Evolutionary conservation across 768 basidiomycete genomes (phyloP).

Genomic region (Trametes cubensis): DNA sequence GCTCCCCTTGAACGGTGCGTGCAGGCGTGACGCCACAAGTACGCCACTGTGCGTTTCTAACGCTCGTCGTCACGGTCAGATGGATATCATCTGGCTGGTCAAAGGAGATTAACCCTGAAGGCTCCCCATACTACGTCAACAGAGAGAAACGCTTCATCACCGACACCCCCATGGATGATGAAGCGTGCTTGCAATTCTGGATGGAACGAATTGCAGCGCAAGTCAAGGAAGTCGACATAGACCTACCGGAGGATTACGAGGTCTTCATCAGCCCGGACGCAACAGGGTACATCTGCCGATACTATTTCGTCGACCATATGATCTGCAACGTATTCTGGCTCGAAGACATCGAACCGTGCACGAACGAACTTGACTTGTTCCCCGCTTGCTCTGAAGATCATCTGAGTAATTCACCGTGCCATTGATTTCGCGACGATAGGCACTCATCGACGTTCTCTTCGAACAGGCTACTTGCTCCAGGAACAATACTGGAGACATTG

Average conservation of each 20-base stretch:
- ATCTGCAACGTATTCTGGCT: slow-evolving; percentile 30
- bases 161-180: slow-evolving; percentile 8
- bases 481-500: slow-evolving; percentile 36
- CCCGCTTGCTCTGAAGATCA: slow-evolving; percentile 11
- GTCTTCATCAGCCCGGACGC: slow-evolving; percentile 18
- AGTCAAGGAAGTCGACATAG: neutral
- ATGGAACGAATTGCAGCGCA: neutral
- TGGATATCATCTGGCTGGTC: slow-evolving; percentile 15
- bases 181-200: neutral
- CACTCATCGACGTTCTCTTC: neutral
- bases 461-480: slow-evolving; percentile 22
- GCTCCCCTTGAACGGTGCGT: slow-evolving; percentile 3
- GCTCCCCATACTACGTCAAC: slow-evolving; percentile 25
- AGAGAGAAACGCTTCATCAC: slow-evolving; percentile 11
- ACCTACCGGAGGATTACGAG: slow-evolving; percentile 18
- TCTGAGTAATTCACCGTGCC: slow-evolving; percentile 12
- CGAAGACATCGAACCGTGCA: slow-evolving; percentile 18
- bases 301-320: slow-evolving; percentile 30
- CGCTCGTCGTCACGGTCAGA: neutral
- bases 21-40: neutral
- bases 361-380: slow-evolving; percentile 11
- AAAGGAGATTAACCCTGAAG: slow-evolving; percentile 25
- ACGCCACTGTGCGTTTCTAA: too few species aligned
- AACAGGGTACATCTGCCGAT: slow-evolving; percentile 18
- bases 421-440: neutral